Evolutionary conservation across 495 filamentous ascomycete genomes (phyloP), one percentile per base, ranked within the genome.

Genomic region (Podospora didyma): DNA sequence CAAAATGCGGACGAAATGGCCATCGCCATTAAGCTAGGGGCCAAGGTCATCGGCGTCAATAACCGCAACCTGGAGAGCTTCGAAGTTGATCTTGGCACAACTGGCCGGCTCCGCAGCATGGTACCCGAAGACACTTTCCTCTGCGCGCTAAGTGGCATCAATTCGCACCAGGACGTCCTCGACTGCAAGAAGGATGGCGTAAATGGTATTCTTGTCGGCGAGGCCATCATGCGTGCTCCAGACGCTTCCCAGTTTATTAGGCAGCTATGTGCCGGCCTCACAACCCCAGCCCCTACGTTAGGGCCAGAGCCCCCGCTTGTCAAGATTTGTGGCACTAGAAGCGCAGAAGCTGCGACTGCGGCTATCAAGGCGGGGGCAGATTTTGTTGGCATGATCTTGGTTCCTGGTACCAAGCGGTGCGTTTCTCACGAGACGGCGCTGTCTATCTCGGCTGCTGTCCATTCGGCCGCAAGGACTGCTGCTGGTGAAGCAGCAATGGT

Each of bases 31-130:
- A 82, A 88, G 23, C 78, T 99, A 9, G 95, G 94, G 16, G 80
- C 94, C n/a, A 86, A 91, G 69, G 92, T 95, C 22, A 96, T 99
- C 63, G 94, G 94, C 9, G 94, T 99, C 63, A 99, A 99, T 72
- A 99, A 99, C 72, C 82, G 94, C 41, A 93, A 99, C 64, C 80
- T 99, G 7, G 91, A 91, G 52, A 96, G 82, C 67, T 99, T 99
- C 56, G 92, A 96, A 65, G 94, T 99, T 16, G 94, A 99, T 66
- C 82, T 97, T 10, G 88, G 90, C 46, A 99, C 95, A 7, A 97
- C 94, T 0, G 93, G 89, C 63, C 83, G 95, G 2, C 76, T 99
- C 24, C 90, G 96, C 71, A 86, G 86, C 56, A 85, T 90, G 68
- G 90, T 96, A 2, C 83, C 90, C 11, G 79, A 86, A 55, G 89